A percentile compares a stretch with the other conserved stretches of the same genome.
phyloP scores from a whole-genome alignment of 208 protist species.

The Acanthamoeba rhysodes region DNA sequence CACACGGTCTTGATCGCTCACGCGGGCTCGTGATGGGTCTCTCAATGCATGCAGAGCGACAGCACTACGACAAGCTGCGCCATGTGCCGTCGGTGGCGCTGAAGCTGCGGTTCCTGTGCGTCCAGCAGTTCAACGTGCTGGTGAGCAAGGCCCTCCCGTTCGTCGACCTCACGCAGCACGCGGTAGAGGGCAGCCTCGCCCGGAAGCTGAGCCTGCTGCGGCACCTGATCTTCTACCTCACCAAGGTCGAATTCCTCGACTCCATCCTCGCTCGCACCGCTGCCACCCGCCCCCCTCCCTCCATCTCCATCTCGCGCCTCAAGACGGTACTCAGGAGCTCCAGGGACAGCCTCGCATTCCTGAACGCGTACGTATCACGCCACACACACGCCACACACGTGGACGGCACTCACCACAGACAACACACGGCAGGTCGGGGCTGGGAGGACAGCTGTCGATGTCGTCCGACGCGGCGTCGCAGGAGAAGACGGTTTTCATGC shows the following conservation, averaged over 20 bases:
- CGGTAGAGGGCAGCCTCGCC: conserved; percentile 5
- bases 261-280: conserved; percentile 21
- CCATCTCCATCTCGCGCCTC: conserved; percentile 37
- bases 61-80: conserved; percentile 29
- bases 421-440: background rate
- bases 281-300: background rate
- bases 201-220: background rate
- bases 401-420: too few relatives aligned
- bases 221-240: conserved; percentile 35
- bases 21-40: too few relatives aligned
- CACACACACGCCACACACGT: too few relatives aligned
- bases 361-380: background rate
- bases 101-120: conserved; percentile 24
- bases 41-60: background rate
- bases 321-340: conserved; percentile 21
- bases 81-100: background rate
- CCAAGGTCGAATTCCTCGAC: conserved; percentile 31
- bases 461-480: background rate
- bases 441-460: background rate
- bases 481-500: conserved; percentile 48
- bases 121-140: conserved; percentile 28
- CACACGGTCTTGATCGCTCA: background rate
- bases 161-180: background rate
- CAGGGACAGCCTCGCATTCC: background rate
- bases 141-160: conserved; percentile 39